Evolutionary conservation across 2,329 filamentous ascomycete species (phyloP), one percentile per base, ranked within the genome.

Genomic region (Penicillium janthinellum): DNA sequence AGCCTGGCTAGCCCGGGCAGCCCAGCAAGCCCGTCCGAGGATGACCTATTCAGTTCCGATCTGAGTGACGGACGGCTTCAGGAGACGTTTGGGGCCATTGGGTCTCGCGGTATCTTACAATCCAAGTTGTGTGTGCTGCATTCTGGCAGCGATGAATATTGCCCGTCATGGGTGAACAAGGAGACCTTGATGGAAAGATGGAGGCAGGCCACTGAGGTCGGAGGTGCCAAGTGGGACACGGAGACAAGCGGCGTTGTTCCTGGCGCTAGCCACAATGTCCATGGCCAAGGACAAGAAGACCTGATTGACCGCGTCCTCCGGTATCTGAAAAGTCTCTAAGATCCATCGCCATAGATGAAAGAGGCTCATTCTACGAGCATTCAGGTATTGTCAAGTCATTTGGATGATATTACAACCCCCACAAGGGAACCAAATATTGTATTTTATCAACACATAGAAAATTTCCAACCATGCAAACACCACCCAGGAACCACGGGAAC

Each of bases 21-120:
- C 22, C 84, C 84, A 0, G 78, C 80, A 49, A 75, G 80, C 53
- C 81, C 86, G 5, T 90, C 88, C 10, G 89, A 90, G 59, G 93
- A 97, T 72, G 93, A 96, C 72, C 91, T 90, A 71, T 96, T 96
- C 77, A 93, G 90, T n/a, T 88, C 86, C 2, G 90, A 95, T 71
- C 77, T 95, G n/a, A 74, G 79, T 0, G 83, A 86, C 44, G 80
- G 84, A 35, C 79, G 81, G 17, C 78, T 92, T 6, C 70, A 75
- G 25, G 73, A 73, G 14, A 88, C 88, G n/a, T 96, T 94, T 83
- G 84, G 87, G 3, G 78, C 69, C 63, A 73, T 83, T 39, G 67
- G 70, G 1, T 54, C 70, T 20, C 64, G 70, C 14, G 77, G 77
- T 0, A 53, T 81, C 17, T 49, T 81, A 56, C 72, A 68, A 58